These are phyloP conservation scores for Ehretia macrophylla DNA, from an alignment of 257 asterid genomes.

Conservation along the genomic window DNA sequence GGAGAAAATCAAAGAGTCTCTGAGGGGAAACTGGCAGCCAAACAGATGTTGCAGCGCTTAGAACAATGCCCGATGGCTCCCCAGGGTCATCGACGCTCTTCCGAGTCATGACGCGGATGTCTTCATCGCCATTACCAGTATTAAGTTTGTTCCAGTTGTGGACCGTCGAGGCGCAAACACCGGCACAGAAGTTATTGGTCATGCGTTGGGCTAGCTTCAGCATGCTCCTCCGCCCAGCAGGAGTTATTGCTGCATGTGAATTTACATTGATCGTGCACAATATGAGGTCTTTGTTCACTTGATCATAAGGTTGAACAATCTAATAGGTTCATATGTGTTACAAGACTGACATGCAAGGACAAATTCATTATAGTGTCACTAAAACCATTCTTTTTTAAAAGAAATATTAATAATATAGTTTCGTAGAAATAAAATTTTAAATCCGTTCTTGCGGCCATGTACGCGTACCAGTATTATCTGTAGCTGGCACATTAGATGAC, in stretches of 20 bases:
- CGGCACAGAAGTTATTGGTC: slow-evolving; percentile 87
- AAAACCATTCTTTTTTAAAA: too few species aligned
- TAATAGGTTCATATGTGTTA: too few species aligned
- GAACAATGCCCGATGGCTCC: slow-evolving; percentile 82
- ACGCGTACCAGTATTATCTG: slow-evolving; percentile 67
- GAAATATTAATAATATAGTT: too few species aligned
- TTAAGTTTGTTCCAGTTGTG: slow-evolving; percentile 82
- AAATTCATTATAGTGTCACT: too few species aligned
- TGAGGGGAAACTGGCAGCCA: slow-evolving; percentile 84
- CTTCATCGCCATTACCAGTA: slow-evolving; percentile 64
- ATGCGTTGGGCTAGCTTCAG: slow-evolving; percentile 90
- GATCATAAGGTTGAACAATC: too few species aligned
- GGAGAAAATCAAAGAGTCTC: slow-evolving; percentile 70
- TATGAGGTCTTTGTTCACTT: too few species aligned
- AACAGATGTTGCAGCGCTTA: slow-evolving; percentile 85
- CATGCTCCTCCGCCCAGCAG: slow-evolving; percentile 85
- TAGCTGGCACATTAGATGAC: slow-evolving; percentile 45
- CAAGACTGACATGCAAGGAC: too few species aligned
- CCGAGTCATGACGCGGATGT: slow-evolving; percentile 84
- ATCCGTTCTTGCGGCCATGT: too few species aligned
- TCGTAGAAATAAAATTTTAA: too few species aligned
- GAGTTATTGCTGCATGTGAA: slow-evolving; percentile 32
- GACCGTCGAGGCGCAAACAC: slow-evolving; percentile 88
- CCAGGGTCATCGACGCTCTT: slow-evolving; percentile 85
- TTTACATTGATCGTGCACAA: too few species aligned